Evolutionary conservation across 2,329 filamentous ascomycete genomes (phyloP), one percentile per base, ranked within the genome.

Genomic region (Diaporthe sp.): DNA sequence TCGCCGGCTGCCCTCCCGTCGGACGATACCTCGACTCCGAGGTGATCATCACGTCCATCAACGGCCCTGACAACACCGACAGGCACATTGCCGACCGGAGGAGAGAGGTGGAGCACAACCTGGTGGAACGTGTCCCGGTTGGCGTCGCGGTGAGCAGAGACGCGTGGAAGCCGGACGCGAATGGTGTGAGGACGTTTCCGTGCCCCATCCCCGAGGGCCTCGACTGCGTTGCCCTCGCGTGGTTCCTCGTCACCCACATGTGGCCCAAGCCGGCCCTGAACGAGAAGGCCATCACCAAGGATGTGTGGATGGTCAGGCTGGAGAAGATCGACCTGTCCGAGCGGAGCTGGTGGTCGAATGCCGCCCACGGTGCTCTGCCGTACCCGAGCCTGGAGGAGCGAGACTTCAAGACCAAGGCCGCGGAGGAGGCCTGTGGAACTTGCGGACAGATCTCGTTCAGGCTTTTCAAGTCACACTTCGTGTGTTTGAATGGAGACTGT

Each of bases 261-360:
- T 73, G 71, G 71, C 44, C 37, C 10, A 37, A 73, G 58, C 71
- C 57, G 9, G n/a, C n/a, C 17, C 7, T 2, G 31, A 42, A 44
- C n/a, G 19, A 37, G 28, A 46, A 2, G 3, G 58, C 37, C 12
- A 4, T 37, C 19, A 4, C 15, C 7, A 37, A 28, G 22, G 25
- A n/a, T 3, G 44, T 39, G 13, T 73, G 71, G 71, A 67, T 73
- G 71, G 46, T 57, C 15, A 65, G 71, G 46, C 46, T 73, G 17
- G 71, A 73, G 58, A 65, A 65, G 46, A 55, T 61, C 12, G 46
- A 73, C 46, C 51, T 73, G 4, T 22, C 34, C 22, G 13, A 44
- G 22, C 34, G 34, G 25, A 73, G 57, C 57, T 73, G 71, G 71
- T 73, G 71, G 71, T 28, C 57, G 10, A 31, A 73, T 12, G 44